Conservation (phyloP, 495 filamentous ascomycete genomes). For the Trichoderma orchidacearum region DNA sequence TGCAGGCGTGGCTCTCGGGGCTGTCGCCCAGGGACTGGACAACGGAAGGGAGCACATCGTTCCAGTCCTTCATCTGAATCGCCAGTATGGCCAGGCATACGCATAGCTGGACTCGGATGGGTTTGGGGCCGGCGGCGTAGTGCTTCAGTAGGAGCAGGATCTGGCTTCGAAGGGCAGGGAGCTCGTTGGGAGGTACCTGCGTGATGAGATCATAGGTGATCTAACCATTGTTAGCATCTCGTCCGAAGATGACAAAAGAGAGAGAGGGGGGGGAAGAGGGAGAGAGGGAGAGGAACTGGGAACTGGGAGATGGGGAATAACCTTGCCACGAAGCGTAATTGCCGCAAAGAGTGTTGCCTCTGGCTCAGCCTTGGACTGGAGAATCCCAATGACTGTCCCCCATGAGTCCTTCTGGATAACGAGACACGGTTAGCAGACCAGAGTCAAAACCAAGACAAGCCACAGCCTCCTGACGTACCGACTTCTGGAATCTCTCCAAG, state of each 20-base stretch:
- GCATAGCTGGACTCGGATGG: conserved; percentile 86
- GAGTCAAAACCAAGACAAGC: background rate
- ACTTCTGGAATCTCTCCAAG: conserved; percentile 95
- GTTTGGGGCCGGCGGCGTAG: conserved; percentile 72
- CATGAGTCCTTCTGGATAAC: conserved; percentile 67
- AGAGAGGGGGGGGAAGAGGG: no score
- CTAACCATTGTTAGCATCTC: conserved; percentile 11
- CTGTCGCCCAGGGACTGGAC: conserved; percentile 66
- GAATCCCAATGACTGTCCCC: conserved; percentile 70
- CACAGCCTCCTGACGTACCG: conserved; percentile 45
- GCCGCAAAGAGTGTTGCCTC: conserved; percentile 92
- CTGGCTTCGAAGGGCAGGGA: conserved; percentile 66
- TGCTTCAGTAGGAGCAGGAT: conserved; percentile 63
- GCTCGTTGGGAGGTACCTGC: conserved; percentile 66
- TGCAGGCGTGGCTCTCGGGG: conserved; percentile 62
- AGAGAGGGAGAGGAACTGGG: no score
- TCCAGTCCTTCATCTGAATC: conserved; percentile 93
- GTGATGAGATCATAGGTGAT: conserved; percentile 35
- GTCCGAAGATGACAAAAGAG: background rate
- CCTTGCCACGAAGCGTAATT: conserved; percentile 95
- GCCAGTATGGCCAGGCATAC: conserved; percentile 88
- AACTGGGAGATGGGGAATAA: conserved; percentile 25
- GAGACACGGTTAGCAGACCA: background rate
- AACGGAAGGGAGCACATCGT: conserved; percentile 75
- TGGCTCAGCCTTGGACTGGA: conserved; percentile 61